Base-by-base conservation (phyloP, 192 early-diverging fungal genomes). In the Backusella sp. region DNA sequence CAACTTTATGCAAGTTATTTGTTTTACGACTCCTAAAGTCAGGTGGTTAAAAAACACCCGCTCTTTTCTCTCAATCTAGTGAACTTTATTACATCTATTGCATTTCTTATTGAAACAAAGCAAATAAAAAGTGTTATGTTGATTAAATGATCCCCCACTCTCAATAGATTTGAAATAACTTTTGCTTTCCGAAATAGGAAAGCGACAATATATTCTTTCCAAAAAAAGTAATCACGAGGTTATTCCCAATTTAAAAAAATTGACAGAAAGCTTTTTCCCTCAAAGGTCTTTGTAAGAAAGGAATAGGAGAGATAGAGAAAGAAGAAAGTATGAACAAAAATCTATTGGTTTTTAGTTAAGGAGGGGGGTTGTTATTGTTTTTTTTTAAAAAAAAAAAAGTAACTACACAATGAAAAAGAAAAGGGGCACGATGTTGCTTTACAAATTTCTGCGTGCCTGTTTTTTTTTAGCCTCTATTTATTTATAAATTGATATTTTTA, bases 1-100 rank as follows among this genome's bases (percentile, higher is more conserved):
- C 56, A 59, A 59, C 56, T 59, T 59, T 62, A 62, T 62, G 56
- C 53, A 56, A 56, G 53, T 56, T 56, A 56, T 56, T 56, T 56
- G 21, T 26, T 56, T 21, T 21, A 56, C 53, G n/a, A 56, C 53
- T 21, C 53, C 53, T 56, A 56, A 21, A 39, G 21, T 56, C 53
- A 56, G 53, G 53, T 56, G 53, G 53, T 56, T 56, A n/a, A 56
- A 32, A 56, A 56, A 56, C n/a, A 53, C n/a, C 52, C 52, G 52
- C 52, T 53, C 52, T 53, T 53, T 53, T 53, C 19, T 53, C 19
- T 53, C 49, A 21, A 0, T 8, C n/a, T 56, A 56, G 52, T 56
- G n/a, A 56, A 56, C 52, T 56, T 56, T 56, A n/a, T 56, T 53
- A 53, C 3, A n/a, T 56, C 53, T 9, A 56, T 56, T 56, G 9